Base-by-base conservation (phyloP, 225 moss, liverwort and hornwort species). In the Bryum argenteum region DNA sequence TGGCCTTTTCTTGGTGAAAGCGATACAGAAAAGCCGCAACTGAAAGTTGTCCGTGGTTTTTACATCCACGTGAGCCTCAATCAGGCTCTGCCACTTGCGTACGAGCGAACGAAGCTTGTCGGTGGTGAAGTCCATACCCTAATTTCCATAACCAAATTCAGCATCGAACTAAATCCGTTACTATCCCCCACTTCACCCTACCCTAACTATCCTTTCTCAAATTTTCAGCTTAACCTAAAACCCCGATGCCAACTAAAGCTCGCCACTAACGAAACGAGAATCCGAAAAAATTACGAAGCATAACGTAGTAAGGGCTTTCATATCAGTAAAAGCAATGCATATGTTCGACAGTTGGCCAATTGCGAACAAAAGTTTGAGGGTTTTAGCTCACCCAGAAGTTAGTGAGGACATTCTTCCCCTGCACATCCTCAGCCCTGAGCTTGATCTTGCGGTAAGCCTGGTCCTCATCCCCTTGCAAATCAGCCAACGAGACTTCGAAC, bases 361-460 rank as follows among this genome's bases (percentile, higher is more conserved):
- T 43, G n/a, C n/a, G 10, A 40, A 4, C 10, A 54, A 20, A 54
- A 3, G 6, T 21, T 21, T 21, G 19, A 54, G 33, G 40, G 18
- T 5, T 22, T 54, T 10, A 15, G 44, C 74, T 18, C 63, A 79
- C 84, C 82, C 90, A 90, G 68, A 90, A 87, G 45, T 88, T 88
- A 42, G 90, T 90, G 38, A 90, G 78, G 8, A 88, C 88, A 72
- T 90, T 88, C 75, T 84, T 83, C 50, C 85, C 83, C 69, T 88
- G 85, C 18, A 88, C 88, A 61, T 90, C 85, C 77, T 85, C 88
- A 42, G 88, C 85, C 67, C 90, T 79, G n/a, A 90, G 79, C 78
- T 88, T 90, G 23, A 90, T 86, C 71, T 90, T 90, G 28, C 88
- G 80, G 81, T 65, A 88, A 63, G 85, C 85, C 69, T 90, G 90